Base-by-base conservation (phyloP, 106 monocot species). In the Phalaenopsis aphrodite region DNA sequence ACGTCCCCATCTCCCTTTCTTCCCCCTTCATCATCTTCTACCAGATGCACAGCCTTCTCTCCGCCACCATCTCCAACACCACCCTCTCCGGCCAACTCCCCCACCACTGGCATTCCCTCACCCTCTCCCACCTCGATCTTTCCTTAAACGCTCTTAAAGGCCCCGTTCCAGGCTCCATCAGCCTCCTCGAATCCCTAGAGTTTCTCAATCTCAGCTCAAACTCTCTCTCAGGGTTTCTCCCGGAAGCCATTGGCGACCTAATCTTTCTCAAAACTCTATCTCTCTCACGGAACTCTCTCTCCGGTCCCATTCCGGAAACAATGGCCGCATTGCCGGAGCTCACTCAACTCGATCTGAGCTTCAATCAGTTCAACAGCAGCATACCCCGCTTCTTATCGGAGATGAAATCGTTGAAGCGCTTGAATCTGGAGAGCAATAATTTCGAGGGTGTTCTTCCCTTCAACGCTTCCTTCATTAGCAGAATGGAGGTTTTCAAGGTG, bases 401-500 rank as follows among this genome's bases (percentile, higher is more conserved):
- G 79, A 87, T 95, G 88, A 84, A 65, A 68, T 78, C 55, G 55
- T 81, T 97, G 41, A 89, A 24, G 72, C 83, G 81, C 64, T 79
- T 97, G 36, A 88, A 92, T 67, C 73, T 97, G 71, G 90, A 90
- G 81, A 83, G 84, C 79, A 97, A 97, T 86, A 79, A 88, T 79
- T 90, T 97, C 83, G 84, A 83, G 14, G 97, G 97, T 5, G 86
- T 92, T 12, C 14, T 97, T 36, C 94, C 97, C 11, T 97, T 89
- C 89, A 91, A 89, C 43, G 80, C 82, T 7, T 83, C 88, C 52
- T 97, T 94, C 87, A 75, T 97, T 5, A 61, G 77, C 46, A 81
- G 85, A 75, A 71, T 97, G 0, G 82, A 86, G 41, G 83, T 90
- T 19, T 85, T 97, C 77, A 92, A 78, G 82, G 78, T 92, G 19